phyloP scores from a whole-genome alignment of 805 yeast species.

The Pichia membranifaciens region DNA sequence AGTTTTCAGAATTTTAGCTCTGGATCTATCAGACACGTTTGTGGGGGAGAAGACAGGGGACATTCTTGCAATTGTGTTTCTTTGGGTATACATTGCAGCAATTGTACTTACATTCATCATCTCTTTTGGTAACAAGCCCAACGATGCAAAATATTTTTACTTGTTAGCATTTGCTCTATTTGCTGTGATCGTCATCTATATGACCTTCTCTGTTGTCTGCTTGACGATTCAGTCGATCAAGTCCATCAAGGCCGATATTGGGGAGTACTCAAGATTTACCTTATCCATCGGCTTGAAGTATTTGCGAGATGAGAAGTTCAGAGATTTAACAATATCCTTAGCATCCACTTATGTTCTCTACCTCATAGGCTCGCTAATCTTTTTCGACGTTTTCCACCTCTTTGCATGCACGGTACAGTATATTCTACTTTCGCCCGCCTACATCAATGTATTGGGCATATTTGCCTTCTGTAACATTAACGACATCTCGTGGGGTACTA shows the following conservation, averaged over 20 bases:
- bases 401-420: constrained; percentile 81
- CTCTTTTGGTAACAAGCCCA: constrained; percentile 90
- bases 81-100: constrained; percentile 82
- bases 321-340: constrained; percentile 79
- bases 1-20: constrained; percentile 80
- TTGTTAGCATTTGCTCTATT: constrained; percentile 64
- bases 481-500: constrained; percentile 97
- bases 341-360: constrained; percentile 79
- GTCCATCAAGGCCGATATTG: constrained; percentile 37
- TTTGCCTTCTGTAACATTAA: constrained; percentile 95
- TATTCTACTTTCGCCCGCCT: constrained; percentile 76
- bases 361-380: constrained; percentile 66
- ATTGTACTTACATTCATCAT: constrained; percentile 76
- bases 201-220: constrained; percentile 71
- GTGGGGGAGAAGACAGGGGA: constrained; percentile 55
- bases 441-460: constrained; percentile 84
- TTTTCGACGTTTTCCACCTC: constrained; percentile 88
- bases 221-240: constrained; percentile 55
- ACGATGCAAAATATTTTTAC: constrained; percentile 76
- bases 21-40: constrained; percentile 52
- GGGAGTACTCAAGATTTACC: constrained; percentile 27
- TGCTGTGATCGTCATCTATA: constrained; percentile 78
- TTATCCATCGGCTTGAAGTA: constrained; percentile 34
- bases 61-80: constrained; percentile 66
- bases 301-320: constrained; percentile 60